Conservation (phyloP, 1,284 basidiomycete species). For the Stygiomarasmius scandens region DNA sequence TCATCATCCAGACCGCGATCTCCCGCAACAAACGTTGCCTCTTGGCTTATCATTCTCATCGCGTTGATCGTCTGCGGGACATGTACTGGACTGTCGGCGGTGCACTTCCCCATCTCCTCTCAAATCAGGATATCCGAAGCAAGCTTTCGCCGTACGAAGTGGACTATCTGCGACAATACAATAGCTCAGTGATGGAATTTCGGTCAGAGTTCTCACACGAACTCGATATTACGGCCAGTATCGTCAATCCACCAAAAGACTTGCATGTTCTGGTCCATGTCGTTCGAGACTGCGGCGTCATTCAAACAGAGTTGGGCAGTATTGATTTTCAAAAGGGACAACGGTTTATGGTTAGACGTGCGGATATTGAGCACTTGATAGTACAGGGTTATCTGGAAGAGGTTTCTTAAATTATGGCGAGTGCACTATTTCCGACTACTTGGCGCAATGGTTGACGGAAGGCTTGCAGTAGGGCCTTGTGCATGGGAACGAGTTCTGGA, state of each 20-base stretch:
- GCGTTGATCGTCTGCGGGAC: slow-evolving; percentile 80
- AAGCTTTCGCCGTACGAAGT: slow-evolving; percentile 89
- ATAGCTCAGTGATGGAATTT: slow-evolving; percentile 80
- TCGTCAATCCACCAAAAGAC: slow-evolving; percentile 79
- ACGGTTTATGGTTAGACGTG: slow-evolving; percentile 81
- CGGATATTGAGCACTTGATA: slow-evolving; percentile 90
- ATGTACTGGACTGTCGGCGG: slow-evolving; percentile 94
- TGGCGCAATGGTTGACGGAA: neutral
- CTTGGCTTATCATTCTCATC: slow-evolving; percentile 87
- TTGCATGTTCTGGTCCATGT: slow-evolving; percentile 80
- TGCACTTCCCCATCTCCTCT: slow-evolving; percentile 85
- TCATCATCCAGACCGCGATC: slow-evolving; percentile 87
- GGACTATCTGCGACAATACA: slow-evolving; percentile 87
- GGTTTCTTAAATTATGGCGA: slow-evolving; percentile 34
- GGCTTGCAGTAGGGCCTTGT: neutral
- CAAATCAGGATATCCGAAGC: slow-evolving; percentile 72
- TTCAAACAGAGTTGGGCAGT: slow-evolving; percentile 85
- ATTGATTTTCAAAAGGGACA: slow-evolving; percentile 90
- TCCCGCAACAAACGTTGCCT: slow-evolving; percentile 92
- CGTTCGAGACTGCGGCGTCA: slow-evolving; percentile 83
- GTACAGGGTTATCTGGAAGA: slow-evolving; percentile 90
- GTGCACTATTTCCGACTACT: neutral
- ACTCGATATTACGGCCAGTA: slow-evolving; percentile 81
- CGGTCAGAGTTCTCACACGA: slow-evolving; percentile 86
- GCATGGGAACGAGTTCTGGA: neutral